A percentile compares a stretch with the other conserved stretches of the same genome.
phyloP scores from a whole-genome alignment of 225 moss, liverwort and hornwort genomes.

The Marchantia paleacea region DNA sequence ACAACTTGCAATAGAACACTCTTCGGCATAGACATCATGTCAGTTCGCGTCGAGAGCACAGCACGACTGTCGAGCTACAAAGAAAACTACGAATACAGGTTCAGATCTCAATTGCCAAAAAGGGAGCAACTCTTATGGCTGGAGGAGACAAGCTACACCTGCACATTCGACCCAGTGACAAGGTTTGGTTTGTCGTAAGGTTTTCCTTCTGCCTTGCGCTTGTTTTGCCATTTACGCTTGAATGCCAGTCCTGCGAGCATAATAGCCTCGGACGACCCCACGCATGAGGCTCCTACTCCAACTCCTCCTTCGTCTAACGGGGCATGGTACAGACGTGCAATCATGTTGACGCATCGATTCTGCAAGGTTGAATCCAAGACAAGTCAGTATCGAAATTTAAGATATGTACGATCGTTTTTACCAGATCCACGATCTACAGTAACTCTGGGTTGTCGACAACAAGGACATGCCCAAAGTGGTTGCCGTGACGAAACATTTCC shows the following conservation, averaged over 20 bases:
- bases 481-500: no score
- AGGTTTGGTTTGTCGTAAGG: conserved; percentile 88
- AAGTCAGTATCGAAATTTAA: background rate
- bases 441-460: no score
- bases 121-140: background rate
- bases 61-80: no score
- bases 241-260: conserved; percentile 96
- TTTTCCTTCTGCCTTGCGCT: conserved; percentile 66
- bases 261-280: conserved; percentile 95
- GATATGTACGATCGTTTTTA: no score
- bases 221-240: conserved; percentile 89
- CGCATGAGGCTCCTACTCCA: conserved; percentile 82
- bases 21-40: no score
- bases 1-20: no score
- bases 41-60: no score
- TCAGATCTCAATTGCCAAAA: background rate
- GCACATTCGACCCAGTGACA: conserved; percentile 93
- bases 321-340: conserved; percentile 74
- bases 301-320: conserved; percentile 52
- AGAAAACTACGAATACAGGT: no score
- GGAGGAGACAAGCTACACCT: conserved; percentile 38
- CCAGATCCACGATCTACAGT: no score
- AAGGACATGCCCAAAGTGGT: no score
- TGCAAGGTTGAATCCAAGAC: conserved; percentile 12
- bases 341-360: conserved; percentile 97